Conservation (phyloP, 1,284 basidiomycete genomes). For the Sporisorium iseilematis-ciliati region DNA sequence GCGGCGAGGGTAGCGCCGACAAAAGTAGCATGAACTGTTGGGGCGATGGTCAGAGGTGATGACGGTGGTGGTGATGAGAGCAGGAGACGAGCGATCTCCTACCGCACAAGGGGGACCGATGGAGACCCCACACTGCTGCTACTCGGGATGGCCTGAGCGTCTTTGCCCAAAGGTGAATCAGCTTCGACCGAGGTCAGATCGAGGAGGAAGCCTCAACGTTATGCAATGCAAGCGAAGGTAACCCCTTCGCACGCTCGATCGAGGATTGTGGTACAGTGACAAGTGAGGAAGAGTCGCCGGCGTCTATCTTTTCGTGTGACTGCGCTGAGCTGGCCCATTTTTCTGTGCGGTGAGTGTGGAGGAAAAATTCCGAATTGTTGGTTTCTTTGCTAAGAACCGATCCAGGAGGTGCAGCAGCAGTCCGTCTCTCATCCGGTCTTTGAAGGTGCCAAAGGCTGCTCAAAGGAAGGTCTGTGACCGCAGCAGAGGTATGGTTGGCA, state of each 20-base stretch:
- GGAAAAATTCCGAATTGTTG: no score
- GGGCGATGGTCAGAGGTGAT: not conserved
- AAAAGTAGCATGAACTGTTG: constrained; percentile 34
- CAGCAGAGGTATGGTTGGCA: not conserved
- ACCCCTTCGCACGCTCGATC: constrained; percentile 18
- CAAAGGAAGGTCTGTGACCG: not conserved
- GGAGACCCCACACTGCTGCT: not conserved
- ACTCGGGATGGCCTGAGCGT: constrained; percentile 16
- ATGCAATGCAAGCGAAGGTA: no score
- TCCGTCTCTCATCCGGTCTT: not conserved
- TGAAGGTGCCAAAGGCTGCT: no score
- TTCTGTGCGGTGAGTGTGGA: constrained; percentile 21
- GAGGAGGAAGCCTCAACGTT: no score
- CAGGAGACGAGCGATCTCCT: no score
- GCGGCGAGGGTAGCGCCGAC: constrained; percentile 35
- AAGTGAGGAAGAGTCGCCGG: no score
- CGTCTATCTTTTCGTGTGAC: not conserved
- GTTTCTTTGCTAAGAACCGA: constrained; percentile 41
- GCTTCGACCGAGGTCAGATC: constrained; percentile 1
- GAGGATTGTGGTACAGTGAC: constrained; percentile 6
- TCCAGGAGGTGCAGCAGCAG: constrained; percentile 4
- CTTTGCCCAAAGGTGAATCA: constrained; percentile 17
- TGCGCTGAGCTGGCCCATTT: constrained; percentile 12
- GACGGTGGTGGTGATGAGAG: constrained; percentile 9
- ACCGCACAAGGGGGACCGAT: not conserved